Conservation (phyloP, 2,329 filamentous ascomycete species). For the Hymenoscyphus linearis region DNA sequence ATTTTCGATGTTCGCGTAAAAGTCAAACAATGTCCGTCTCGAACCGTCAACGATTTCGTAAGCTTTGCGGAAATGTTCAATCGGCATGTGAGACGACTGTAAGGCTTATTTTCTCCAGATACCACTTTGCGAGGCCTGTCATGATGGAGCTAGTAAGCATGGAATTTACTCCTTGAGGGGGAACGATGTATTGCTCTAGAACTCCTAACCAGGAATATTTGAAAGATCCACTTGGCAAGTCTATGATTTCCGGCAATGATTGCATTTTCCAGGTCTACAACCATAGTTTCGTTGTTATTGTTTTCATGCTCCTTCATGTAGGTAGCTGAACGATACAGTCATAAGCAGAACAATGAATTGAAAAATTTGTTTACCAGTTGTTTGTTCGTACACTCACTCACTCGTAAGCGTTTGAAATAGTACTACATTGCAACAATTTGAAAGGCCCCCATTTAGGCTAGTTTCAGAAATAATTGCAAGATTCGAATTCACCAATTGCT, state of each 20-base stretch:
- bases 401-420: background rate
- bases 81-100: constrained; percentile 7
- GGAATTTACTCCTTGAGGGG: constrained; percentile 4
- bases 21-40: background rate
- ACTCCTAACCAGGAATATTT: constrained; percentile 9
- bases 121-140: constrained; percentile 20
- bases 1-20: background rate
- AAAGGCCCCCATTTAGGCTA: background rate
- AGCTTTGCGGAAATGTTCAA: constrained; percentile 1
- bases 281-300: constrained; percentile 16
- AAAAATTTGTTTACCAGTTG: constrained; percentile 2
- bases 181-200: constrained; percentile 10
- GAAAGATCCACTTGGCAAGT: constrained; percentile 9
- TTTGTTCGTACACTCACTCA: too few relatives aligned
- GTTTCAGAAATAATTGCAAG: too few relatives aligned
- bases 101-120: constrained; percentile 14
- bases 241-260: constrained; percentile 16
- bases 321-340: constrained; percentile 2
- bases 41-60: background rate
- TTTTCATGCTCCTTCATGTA: background rate
- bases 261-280: constrained; percentile 23
- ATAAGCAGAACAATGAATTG: constrained; percentile 1
- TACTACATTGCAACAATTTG: background rate
- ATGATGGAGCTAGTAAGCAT: constrained; percentile 14
- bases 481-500: too few relatives aligned